Evolutionary conservation across 208 protist species (phyloP), one percentile per base, ranked within the genome.

Genomic region (Balamuthia mandrillaris): DNA sequence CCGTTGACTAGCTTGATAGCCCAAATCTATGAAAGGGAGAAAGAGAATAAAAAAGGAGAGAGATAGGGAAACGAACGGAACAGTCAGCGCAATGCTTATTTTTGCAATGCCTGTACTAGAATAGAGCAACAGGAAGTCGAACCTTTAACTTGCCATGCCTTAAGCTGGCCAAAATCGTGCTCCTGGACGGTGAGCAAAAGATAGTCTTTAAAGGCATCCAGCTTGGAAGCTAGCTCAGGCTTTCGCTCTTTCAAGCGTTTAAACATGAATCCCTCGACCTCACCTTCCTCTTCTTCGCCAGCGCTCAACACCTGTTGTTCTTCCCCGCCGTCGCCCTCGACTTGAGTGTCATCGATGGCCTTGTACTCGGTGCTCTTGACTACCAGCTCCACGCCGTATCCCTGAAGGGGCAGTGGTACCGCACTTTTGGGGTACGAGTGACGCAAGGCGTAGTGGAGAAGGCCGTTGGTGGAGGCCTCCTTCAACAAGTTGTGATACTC

Each of bases 361-460:
- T 97, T 98, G 91, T 99, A 99, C 91, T 99, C 97, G 83, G 96
- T 96, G 85, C 93, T 98, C 75, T 98, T 98, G 49, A 99, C 90
- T 29, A 96, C 95, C 12, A 98, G 90, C 54, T 96, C 96, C 6
- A 96, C 95, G 24, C 96, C 97, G 86, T 98, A 99, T 27, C 97
- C 96, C 65, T n/a, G n/a, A n/a, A n/a, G n/a, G n/a, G n/a, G n/a
- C n/a, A 94, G 92, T 39, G 98, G 87, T 29, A 58, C 10, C 12
- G 31, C 31, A 37, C 24, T 18, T 49, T 39, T 21, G 16, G 18
- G 2, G 31, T 31, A 24, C 1, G 21, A 9, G 0, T 74, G 10
- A 16, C 35, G n/a, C 4, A 21, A 9, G 5, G 5, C 31, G 29
- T 1, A 27, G 21, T 29, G 12, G 37, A 29, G 7, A 5, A 16